phyloP scores from a whole-genome alignment of 352 stramenopile species.

The Phytophthora quininea region DNA sequence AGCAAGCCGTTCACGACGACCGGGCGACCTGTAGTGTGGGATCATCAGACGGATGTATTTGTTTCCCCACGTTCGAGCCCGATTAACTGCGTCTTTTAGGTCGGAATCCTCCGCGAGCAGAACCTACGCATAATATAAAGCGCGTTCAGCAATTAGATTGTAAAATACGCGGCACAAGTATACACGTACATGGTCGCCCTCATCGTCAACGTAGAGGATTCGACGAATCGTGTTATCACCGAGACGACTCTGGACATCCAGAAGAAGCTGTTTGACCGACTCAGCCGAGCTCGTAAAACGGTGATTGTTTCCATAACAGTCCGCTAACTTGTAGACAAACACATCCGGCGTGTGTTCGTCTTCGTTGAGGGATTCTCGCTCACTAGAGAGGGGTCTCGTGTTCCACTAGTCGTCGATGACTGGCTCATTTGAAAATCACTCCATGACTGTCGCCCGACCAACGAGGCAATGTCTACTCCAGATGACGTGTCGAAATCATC shows the following conservation, averaged over 20 bases:
- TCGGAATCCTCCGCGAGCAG: constrained; percentile 82
- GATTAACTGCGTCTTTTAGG: constrained; percentile 79
- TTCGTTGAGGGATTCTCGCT: constrained; percentile 41
- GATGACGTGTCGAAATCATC: constrained; percentile 34
- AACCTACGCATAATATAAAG: constrained; percentile 40
- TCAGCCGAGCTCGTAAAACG: constrained; percentile 86
- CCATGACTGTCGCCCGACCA: constrained; percentile 51
- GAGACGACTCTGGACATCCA: constrained; percentile 74
- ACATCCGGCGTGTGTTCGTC: constrained; percentile 40
- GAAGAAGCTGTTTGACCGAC: constrained; percentile 70
- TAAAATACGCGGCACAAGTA: background rate
- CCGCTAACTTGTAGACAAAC: constrained; percentile 87
- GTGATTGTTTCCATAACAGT: constrained; percentile 84
- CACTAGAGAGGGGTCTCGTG: constrained; percentile 28
- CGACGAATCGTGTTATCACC: constrained; percentile 78
- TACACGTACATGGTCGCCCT: constrained; percentile 71
- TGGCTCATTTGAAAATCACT: constrained; percentile 46
- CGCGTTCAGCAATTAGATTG: constrained; percentile 7
- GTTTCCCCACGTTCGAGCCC: constrained; percentile 80
- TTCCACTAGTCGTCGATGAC: constrained; percentile 33
- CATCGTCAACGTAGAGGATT: constrained; percentile 85
- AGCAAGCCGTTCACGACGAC: constrained; percentile 29
- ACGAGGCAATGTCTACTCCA: constrained; percentile 31
- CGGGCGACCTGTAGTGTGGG: constrained; percentile 36
- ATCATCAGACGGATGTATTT: constrained; percentile 85